Evolutionary conservation across 2,329 filamentous ascomycete species (phyloP), one percentile per base, ranked within the genome.

Genomic region (Fusarium pseudonygamai): DNA sequence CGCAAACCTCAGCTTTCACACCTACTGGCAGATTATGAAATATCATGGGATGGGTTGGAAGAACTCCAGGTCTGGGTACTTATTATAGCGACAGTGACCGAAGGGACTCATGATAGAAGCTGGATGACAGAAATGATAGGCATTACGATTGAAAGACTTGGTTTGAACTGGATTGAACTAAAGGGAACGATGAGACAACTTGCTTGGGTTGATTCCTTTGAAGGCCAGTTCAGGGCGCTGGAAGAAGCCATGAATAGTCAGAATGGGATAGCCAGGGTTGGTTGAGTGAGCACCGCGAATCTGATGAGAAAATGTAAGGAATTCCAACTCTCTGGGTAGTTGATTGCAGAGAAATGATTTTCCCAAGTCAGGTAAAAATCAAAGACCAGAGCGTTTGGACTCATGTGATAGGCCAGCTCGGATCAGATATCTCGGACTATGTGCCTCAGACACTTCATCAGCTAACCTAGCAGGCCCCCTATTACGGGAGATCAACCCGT

Each of bases 361-460:
- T 34, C 11, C 20, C 10, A 34, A 26, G 55, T 36, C 24, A 6
- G 15, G 15, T 34, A 10, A 13, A 34, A 26, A 22, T 22, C 55
- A 46, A 34, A 26, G 22, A 34, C 13, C 22, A 57, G 55, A 26
- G n/a, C 16, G n/a, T 24, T 20, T 34, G 9, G 24, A 20, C 11
- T 20, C 22, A 4, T 52, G 20, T 61, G 32, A 63, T 50, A 45
- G 57, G 64, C 26, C 39, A 50, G 56, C 42, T 63, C 64, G 42
- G 37, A 56, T 69, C 37, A 26, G 37, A 42, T 28, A 61, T 42
- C 57, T 68, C 64, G 57, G 65, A 68, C 47, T 55, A 28, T 52
- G n/a, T 22, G 24, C 32, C 26, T 56, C 46, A 11, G 40, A 65
- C 32, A 63, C 18, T 40, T 18, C 15, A 30, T 55, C 22, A 32